Conservation (phyloP, 1,284 basidiomycete species). For the Ustanciosporium gigantosporum region DNA sequence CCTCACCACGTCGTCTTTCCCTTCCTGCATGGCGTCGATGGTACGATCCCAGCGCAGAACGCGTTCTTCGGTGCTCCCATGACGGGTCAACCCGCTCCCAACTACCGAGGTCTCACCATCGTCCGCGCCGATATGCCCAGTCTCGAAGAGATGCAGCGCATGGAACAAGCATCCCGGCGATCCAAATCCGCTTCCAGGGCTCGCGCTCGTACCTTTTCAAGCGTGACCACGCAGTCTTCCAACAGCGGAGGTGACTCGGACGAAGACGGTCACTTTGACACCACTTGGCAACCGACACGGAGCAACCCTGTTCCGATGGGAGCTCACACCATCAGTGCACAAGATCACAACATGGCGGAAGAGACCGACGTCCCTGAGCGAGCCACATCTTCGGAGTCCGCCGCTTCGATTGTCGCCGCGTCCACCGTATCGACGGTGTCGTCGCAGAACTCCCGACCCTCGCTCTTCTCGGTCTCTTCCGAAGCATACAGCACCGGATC, state of each 20-base stretch:
- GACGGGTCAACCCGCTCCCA: slow-evolving; percentile 40
- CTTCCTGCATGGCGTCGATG: slow-evolving; percentile 57
- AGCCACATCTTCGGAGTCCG: background rate
- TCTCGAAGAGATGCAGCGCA: slow-evolving; percentile 23
- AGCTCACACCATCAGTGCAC: background rate
- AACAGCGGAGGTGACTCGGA: slow-evolving; percentile 32
- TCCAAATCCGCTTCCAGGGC: slow-evolving; percentile 5
- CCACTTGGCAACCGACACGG: slow-evolving; percentile 5
- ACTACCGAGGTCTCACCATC: slow-evolving; percentile 57
- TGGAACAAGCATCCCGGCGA: slow-evolving; percentile 14
- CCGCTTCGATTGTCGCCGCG: slow-evolving; percentile 10
- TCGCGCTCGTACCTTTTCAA: slow-evolving; percentile 35
- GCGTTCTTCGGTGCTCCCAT: slow-evolving; percentile 49
- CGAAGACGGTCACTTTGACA: slow-evolving; percentile 20
- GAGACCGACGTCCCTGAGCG: background rate
- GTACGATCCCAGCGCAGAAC: slow-evolving; percentile 49
- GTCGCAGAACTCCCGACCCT: slow-evolving; percentile 28
- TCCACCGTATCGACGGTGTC: slow-evolving; percentile 42
- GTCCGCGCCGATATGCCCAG: slow-evolving; percentile 57
- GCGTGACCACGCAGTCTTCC: slow-evolving; percentile 37
- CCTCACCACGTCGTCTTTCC: slow-evolving; percentile 55
- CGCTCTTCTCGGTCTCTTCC: slow-evolving; percentile 36
- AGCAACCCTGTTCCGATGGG: background rate
- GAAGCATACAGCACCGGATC: slow-evolving; percentile 27
- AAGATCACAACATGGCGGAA: background rate